These are phyloP conservation scores for Trapa incisa DNA, from an alignment of 345 rosid genomes.

Conservation along the genomic window DNA sequence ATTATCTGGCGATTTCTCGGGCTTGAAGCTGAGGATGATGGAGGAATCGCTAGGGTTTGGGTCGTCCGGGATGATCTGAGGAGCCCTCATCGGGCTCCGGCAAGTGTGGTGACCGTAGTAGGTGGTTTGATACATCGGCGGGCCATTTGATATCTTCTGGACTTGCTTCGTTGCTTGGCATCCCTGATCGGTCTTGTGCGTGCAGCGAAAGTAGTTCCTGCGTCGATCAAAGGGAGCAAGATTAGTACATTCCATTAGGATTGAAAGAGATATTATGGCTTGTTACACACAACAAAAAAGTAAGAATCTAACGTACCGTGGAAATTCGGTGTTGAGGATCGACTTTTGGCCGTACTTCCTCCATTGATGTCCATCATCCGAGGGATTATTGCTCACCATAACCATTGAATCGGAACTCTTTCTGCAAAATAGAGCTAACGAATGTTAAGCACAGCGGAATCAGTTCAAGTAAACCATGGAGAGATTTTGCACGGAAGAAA, in stretches of 20 bases:
- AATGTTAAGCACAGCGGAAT: too few species aligned
- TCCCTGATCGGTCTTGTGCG: conserved; percentile 33
- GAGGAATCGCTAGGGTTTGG: conserved; percentile 10
- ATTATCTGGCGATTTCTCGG: background rate
- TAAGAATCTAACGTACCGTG: conserved; percentile 17
- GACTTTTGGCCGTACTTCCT: conserved; percentile 51
- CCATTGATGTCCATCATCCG: conserved; percentile 41
- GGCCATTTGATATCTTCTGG: conserved; percentile 25
- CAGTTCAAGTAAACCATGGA: too few species aligned
- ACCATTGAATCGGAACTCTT: conserved; percentile 14
- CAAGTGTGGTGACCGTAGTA: conserved; percentile 39
- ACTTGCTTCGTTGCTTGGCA: conserved; percentile 49
- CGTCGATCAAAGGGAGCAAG: background rate
- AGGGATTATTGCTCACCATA: conserved; percentile 9
- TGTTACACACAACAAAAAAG: too few species aligned
- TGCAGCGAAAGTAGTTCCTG: conserved; percentile 48
- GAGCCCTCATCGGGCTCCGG: conserved; percentile 9
- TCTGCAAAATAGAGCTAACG: conserved; percentile 9
- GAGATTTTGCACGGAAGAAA: too few species aligned
- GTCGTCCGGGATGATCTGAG: conserved; percentile 13
- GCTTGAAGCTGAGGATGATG: conserved; percentile 22
- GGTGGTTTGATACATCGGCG: conserved; percentile 30
- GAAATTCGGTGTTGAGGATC: conserved; percentile 29
- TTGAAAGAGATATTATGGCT: too few species aligned
- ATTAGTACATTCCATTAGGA: background rate